These are phyloP conservation scores for Spirogloea muscicola DNA, from an alignment of 139 green algal species.

Conservation along the genomic window DNA sequence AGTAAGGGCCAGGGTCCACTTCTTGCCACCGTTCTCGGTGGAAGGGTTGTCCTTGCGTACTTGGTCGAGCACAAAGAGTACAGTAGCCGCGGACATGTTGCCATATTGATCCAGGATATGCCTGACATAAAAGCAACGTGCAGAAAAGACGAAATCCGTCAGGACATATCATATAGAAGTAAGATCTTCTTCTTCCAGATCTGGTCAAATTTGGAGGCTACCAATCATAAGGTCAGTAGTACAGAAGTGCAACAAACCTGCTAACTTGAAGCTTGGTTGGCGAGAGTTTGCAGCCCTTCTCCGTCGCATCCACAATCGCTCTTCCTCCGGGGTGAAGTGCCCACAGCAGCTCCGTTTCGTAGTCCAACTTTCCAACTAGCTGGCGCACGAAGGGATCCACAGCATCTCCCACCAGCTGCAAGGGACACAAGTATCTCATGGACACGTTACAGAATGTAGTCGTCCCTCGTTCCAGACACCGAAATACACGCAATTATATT, in stretches of 20 bases:
- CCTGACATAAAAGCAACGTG: too few relatives aligned
- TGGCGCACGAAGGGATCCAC: conserved; percentile 23
- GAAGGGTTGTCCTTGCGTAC: conserved; percentile 24
- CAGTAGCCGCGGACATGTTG: conserved; percentile 24
- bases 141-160: too few relatives aligned
- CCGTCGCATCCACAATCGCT: conserved; percentile 19
- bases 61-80: conserved; percentile 37
- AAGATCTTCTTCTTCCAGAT: too few relatives aligned
- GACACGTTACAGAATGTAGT: too few relatives aligned
- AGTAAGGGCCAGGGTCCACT: conserved; percentile 22
- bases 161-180: too few relatives aligned
- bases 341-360: conserved; percentile 26
- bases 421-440: too few relatives aligned
- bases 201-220: too few relatives aligned
- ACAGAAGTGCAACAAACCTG: conserved; percentile 3
- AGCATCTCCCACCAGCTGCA: conserved; percentile 15
- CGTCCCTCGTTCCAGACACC: too few relatives aligned
- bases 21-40: not conserved
- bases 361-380: conserved; percentile 19
- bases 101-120: conserved; percentile 1
- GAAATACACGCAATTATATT: too few relatives aligned
- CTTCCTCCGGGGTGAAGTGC: conserved; percentile 34
- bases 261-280: conserved; percentile 30
- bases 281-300: conserved; percentile 22
- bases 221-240: not conserved